phyloP scores from a whole-genome alignment of 1,284 basidiomycete species.

The Puccinia horiana region DNA sequence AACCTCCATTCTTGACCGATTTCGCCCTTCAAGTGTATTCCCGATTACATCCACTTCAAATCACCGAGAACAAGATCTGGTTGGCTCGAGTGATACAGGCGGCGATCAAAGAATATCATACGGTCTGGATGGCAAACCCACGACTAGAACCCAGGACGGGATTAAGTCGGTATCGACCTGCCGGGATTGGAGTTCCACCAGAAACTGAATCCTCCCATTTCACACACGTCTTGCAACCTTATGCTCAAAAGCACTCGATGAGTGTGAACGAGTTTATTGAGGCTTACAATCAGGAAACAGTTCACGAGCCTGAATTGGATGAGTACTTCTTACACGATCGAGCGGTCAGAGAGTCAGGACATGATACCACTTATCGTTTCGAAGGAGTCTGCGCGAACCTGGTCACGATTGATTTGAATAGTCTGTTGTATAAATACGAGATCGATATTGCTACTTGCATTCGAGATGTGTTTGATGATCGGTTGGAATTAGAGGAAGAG shows the following conservation, averaged over 20 bases:
- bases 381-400: conserved; percentile 91
- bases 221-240: conserved; percentile 93
- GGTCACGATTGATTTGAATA: conserved; percentile 92
- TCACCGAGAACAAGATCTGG: conserved; percentile 82
- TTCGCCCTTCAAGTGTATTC: conserved; percentile 98
- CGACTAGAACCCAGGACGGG: conserved; percentile 90
- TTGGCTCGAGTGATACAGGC: conserved; percentile 91
- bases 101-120: conserved; percentile 98
- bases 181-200: conserved; percentile 92
- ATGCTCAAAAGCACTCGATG: conserved; percentile 84
- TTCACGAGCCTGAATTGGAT: conserved; percentile 86
- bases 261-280: conserved; percentile 98
- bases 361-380: conserved; percentile 95
- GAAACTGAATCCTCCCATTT: conserved; percentile 98
- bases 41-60: conserved; percentile 81
- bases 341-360: conserved; percentile 69
- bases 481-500: conserved; percentile 84
- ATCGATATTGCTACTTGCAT: conserved; percentile 79
- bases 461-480: conserved; percentile 87
- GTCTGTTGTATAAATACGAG: conserved; percentile 72
- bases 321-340: conserved; percentile 96
- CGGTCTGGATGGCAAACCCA: conserved; percentile 90
- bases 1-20: conserved; percentile 97
- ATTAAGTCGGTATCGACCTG: conserved; percentile 87
- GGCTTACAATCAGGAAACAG: conserved; percentile 81